Conservation (phyloP, 805 yeast species). For the Kodamaea kaohsiungensis region DNA sequence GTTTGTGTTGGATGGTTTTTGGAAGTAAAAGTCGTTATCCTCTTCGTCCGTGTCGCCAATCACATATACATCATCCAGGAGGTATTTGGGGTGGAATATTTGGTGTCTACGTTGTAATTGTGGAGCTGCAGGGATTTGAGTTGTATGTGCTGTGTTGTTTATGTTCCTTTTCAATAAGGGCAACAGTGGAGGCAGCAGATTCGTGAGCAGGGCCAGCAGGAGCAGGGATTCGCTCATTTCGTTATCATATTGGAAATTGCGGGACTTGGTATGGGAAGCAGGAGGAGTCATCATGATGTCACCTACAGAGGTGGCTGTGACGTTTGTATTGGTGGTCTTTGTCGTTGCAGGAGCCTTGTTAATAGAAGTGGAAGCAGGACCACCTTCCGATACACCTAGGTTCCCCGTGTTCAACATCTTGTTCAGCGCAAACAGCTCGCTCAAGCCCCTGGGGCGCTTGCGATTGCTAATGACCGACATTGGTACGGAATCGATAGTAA, state of each 20-base stretch:
- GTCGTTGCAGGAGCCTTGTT: constrained; percentile 12
- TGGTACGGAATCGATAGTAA: background rate
- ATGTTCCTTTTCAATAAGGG: background rate
- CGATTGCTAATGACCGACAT: constrained; percentile 43
- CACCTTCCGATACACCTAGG: constrained; percentile 4
- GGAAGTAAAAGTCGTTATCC: constrained; percentile 11
- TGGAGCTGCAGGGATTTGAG: background rate
- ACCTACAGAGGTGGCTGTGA: constrained; percentile 9
- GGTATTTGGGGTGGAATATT: constrained; percentile 12
- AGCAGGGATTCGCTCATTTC: constrained; percentile 1
- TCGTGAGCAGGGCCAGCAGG: constrained; percentile 6
- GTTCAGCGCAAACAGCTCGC: constrained; percentile 35
- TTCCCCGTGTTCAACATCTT: constrained; percentile 9
- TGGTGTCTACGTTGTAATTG: constrained; percentile 1
- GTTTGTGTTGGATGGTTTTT: constrained; percentile 12
- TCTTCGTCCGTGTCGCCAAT: constrained; percentile 14
- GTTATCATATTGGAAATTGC: constrained; percentile 5
- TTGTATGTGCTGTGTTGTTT: background rate
- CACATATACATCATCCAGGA: constrained; percentile 9
- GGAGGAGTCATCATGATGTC: constrained; percentile 7
- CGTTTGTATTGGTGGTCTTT: constrained; percentile 11
- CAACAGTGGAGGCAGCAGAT: constrained; percentile 7
- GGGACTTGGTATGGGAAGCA: constrained; percentile 8
- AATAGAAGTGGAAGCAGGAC: constrained; percentile 6
- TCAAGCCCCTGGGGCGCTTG: constrained; percentile 47